Percentiles rank a stretch among this genome's conserved stretches.
These are phyloP conservation scores for Botrytis pseudocinerea DNA, from an alignment of 2,329 filamentous ascomycete species.

Conservation along the genomic window DNA sequence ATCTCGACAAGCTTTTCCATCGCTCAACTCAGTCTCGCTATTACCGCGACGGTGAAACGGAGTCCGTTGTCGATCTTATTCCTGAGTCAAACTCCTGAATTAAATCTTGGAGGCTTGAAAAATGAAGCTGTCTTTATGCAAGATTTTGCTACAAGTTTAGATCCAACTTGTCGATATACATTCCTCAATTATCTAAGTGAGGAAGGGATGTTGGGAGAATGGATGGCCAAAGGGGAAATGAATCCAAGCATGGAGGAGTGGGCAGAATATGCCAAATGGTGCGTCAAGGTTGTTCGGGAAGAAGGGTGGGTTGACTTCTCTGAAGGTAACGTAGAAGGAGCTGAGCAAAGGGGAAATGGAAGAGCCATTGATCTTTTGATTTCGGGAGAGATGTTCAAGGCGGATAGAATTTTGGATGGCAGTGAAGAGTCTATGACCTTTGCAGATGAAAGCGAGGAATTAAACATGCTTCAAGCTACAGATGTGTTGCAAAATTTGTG, in stretches of 20 bases:
- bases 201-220: conserved; percentile 12
- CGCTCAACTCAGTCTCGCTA: conserved; percentile 16
- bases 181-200: conserved; percentile 20
- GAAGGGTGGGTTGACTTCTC: conserved; percentile 5
- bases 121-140: conserved; percentile 9
- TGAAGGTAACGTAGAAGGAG: neutral
- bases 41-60: conserved; percentile 8
- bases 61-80: conserved; percentile 6
- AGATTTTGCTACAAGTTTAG: conserved; percentile 18
- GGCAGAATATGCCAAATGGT: conserved; percentile 15
- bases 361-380: neutral
- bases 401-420: neutral
- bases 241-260: conserved; percentile 15
- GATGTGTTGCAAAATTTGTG: neutral
- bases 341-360: neutral
- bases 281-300: neutral
- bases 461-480: conserved; percentile 1
- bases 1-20: conserved; percentile 15
- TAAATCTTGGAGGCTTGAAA: neutral
- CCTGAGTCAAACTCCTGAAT: neutral
- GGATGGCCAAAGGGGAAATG: conserved; percentile 12
- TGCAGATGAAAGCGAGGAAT: neutral
- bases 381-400: conserved; percentile 13
- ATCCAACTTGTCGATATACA: conserved; percentile 21
- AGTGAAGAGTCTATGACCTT: neutral